Base-by-base conservation (phyloP, 306 rosid species). In the Trifolium repens region DNA sequence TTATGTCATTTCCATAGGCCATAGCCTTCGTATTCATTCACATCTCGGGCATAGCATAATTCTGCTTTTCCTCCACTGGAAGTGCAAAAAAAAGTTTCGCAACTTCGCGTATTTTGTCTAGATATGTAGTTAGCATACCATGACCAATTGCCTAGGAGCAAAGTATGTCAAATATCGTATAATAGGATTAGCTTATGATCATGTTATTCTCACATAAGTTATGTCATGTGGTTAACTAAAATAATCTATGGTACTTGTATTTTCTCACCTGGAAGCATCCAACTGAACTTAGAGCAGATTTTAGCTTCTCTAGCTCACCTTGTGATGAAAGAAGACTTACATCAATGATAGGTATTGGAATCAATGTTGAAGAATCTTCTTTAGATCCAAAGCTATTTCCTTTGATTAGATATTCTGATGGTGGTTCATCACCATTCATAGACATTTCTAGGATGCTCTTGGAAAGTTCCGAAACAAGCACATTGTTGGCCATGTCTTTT, bases 11-110 rank as follows among this genome's bases (percentile, higher is more conserved):
- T 3, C n/a, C n/a, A n/a, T n/a, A n/a, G n/a, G n/a, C 93, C 93
- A 79, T 82, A 89, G 13, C 93, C 90, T 73, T 89, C 88, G 40
- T 55, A 52, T 53, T 84, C 84, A 52, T 72, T 72, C 22, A 22
- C 82, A 67, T 68, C 71, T 52, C 82, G 26, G 5, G n/a, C n/a
- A n/a, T n/a, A n/a, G 81, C 82, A 55, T 86, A 86, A 64, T 84
- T 84, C 73, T 76, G 67, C 19, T 93, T 93, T 78, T 93, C 94
- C 79, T 83, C 89, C 16, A 26, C 83, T 4, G 91, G 87, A 74
- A 89, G 85, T 57, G 71, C 79, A 73, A 83, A 93, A 57, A 93
- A 90, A 13, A 86, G 81, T 71, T 80, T 90, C 14, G 86, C 80
- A 68, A 76, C 50, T 67, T 82, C 75, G 2, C 93, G 87, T 14